These are phyloP conservation scores for Trichoderma asperelloides DNA, from an alignment of 495 filamentous ascomycete genomes.

Conservation along the genomic window DNA sequence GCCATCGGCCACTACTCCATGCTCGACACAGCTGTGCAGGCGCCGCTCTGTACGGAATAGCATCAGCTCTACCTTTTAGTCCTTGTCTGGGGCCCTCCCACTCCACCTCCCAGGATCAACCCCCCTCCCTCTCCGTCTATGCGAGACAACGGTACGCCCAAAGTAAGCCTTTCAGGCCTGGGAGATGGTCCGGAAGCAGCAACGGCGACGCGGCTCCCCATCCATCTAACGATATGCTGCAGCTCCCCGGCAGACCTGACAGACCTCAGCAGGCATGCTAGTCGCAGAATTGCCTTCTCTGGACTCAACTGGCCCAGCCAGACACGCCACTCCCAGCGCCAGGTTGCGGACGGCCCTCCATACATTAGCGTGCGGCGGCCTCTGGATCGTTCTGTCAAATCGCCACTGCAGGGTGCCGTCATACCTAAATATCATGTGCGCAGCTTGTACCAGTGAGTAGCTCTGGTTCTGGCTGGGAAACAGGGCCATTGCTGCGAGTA, in stretches of 20 bases:
- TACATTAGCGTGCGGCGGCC: conserved; percentile 6
- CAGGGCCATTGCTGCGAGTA: background rate
- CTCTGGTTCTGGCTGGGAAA: background rate
- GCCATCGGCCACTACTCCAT: background rate
- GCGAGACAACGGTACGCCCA: background rate
- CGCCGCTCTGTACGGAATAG: too few species aligned
- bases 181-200: background rate
- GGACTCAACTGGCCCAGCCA: background rate
- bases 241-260: conserved; percentile 4
- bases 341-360: background rate
- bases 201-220: background rate
- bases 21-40: too few species aligned
- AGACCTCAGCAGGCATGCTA: background rate
- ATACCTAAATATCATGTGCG: background rate
- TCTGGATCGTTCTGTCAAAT: conserved; percentile 6
- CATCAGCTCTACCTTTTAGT: too few species aligned
- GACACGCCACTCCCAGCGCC: conserved; percentile 2
- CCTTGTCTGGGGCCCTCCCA: background rate
- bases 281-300: background rate
- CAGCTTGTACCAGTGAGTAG: background rate
- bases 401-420: conserved; percentile 8
- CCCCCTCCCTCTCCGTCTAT: background rate
- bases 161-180: background rate
- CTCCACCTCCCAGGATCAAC: background rate
- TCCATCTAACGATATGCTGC: conserved; percentile 4